Evolutionary conservation across 345 rosid genomes (phyloP).

Genomic region (Lumnitzera racemosa): DNA sequence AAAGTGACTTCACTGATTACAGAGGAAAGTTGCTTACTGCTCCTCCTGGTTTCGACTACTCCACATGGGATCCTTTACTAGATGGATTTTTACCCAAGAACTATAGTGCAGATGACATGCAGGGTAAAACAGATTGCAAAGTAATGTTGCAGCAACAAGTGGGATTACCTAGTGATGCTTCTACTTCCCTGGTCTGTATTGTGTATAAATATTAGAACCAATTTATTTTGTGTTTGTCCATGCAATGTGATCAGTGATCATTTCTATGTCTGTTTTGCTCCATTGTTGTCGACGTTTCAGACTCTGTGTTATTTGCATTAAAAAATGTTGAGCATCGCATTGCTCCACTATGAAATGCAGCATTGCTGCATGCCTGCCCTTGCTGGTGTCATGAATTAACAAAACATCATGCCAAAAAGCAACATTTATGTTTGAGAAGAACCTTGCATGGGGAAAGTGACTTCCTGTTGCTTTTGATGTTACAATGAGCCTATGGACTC

Average conservation of each 20-base stretch:
- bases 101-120: constrained; percentile 43
- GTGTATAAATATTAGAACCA: background rate
- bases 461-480: no score
- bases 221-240: background rate
- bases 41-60: constrained; percentile 47
- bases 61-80: constrained; percentile 60
- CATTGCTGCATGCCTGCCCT: no score
- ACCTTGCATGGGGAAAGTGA: no score
- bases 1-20: background rate
- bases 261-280: background rate
- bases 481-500: no score
- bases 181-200: constrained; percentile 15
- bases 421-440: no score
- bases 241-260: background rate
- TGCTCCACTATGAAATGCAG: no score
- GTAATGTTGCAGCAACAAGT: constrained; percentile 40
- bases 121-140: constrained; percentile 56
- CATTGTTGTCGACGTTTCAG: constrained; percentile 35
- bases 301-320: no score
- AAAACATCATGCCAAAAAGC: no score
- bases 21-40: constrained; percentile 66
- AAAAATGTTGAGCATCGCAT: no score
- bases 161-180: constrained; percentile 33
- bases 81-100: constrained; percentile 56
- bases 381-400: no score